These are phyloP conservation scores for Prototheca cutis DNA, from an alignment of 163 green algal species.

Conservation along the genomic window DNA sequence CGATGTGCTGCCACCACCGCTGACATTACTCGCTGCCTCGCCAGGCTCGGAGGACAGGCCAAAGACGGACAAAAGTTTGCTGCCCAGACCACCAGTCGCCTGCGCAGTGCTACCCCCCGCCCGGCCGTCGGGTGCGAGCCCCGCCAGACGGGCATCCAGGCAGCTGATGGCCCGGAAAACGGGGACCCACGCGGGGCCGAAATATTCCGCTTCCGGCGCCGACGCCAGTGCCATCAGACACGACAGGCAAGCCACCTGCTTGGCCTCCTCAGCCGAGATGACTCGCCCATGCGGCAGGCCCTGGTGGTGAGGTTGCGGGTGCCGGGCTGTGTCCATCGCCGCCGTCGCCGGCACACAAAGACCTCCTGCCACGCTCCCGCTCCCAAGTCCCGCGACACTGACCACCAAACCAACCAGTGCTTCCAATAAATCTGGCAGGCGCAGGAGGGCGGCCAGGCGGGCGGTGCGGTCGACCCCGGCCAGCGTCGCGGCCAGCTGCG, in stretches of 20 bases:
- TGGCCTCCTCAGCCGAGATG: slow-evolving; percentile 25
- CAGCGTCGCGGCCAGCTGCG: slow-evolving; percentile 24
- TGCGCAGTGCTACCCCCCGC: too few relatives aligned
- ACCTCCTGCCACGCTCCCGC: too few relatives aligned
- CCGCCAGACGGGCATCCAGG: slow-evolving; percentile 50
- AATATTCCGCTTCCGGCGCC: slow-evolving; percentile 42
- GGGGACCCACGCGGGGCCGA: slow-evolving; percentile 65
- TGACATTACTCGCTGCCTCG: too few relatives aligned
- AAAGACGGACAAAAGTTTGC: not conserved
- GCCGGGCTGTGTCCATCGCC: too few relatives aligned
- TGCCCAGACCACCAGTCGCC: too few relatives aligned
- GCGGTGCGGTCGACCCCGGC: slow-evolving; percentile 41
- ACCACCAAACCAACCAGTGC: slow-evolving; percentile 42
- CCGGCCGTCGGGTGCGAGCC: slow-evolving; percentile 10
- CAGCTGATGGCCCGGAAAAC: slow-evolving; percentile 57
- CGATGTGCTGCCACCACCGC: too few relatives aligned
- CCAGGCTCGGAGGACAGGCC: too few relatives aligned
- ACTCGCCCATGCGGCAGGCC: slow-evolving; percentile 1
- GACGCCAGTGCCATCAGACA: slow-evolving; percentile 30
- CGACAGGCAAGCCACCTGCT: slow-evolving; percentile 29
- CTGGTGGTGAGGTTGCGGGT: too few relatives aligned
- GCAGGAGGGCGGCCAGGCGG: slow-evolving; percentile 49
- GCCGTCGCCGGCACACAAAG: too few relatives aligned
- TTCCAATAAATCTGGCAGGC: slow-evolving; percentile 54
- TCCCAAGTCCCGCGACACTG: slow-evolving; percentile 21